Base-by-base conservation (phyloP, 1,139 yeast genomes). In the Hansenula sp. region DNA sequence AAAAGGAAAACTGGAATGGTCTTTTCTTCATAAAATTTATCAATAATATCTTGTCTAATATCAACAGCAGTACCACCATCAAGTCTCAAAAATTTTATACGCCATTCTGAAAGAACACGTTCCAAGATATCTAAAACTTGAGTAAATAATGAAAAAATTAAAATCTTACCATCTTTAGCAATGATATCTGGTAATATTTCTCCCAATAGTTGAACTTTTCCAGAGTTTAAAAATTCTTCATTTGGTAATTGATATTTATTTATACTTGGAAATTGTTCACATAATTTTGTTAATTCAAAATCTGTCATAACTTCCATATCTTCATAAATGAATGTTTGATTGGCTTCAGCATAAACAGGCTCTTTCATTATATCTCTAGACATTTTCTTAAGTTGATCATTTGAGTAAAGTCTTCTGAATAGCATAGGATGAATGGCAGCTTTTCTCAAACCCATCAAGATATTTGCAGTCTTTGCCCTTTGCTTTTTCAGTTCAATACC, bases 291-390 rank as follows among this genome's bases (percentile, higher is more conserved):
- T 45, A 93, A 73, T 64, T 94, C 99, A 61, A 78, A 86, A 67
- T 93, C 99, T 12, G 88, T 77, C 97, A 94, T 89, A n/a, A 86
- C 90, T 60, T 81, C 81, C 98, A 93, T 91, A 63, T 93, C 99
- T 65, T 93, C 99, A 57, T 63, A 79, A 46, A 93, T 90, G 59
- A 74, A 91, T 36, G 76, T 70, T 50, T 73, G 69, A 61, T 88
- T 90, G 18, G 98, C 97, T 47, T 74, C 79, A 2, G 66, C 68
- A 64, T 93, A 93, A 47, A 79, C 82, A 1, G 90, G 89, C 57
- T 91, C 97, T 45, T 72, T 74, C 83, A 87, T 82, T 41, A 93
- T 90, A 21, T 74, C 79, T 50, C 72, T 75, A 37, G 96, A 76
- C 98, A 93, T 93, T 41, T 70, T 60, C 40, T 65, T 60, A 46